Evolutionary conservation across 1,284 basidiomycete genomes (phyloP).

Genomic region (Moniliella sp.): DNA sequence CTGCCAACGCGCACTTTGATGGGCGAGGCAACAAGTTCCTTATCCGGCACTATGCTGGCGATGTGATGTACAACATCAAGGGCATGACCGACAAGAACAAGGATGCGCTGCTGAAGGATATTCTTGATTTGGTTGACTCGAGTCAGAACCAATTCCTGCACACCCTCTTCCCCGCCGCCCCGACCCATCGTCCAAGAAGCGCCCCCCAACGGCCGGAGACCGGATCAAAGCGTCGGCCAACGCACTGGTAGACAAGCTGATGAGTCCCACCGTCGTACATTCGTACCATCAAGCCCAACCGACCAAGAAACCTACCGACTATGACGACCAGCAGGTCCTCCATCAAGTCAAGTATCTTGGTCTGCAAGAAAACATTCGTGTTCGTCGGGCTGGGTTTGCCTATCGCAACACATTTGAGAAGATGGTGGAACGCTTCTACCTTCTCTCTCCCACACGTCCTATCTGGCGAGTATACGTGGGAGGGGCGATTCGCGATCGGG

Average conservation of each 20-base stretch:
- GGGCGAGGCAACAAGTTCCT: constrained; percentile 36
- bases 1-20: constrained; percentile 48
- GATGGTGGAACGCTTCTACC: constrained; percentile 76
- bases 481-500: constrained; percentile 70
- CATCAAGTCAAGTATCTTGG: constrained; percentile 99
- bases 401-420: constrained; percentile 95
- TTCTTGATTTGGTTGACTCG: constrained; percentile 64
- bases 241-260: constrained; percentile 80
- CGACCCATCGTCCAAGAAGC: constrained; percentile 88
- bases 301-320: constrained; percentile 70
- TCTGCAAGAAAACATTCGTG: constrained; percentile 91
- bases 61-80: constrained; percentile 87
- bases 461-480: constrained; percentile 95
- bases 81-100: constrained; percentile 99
- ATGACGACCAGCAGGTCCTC: constrained; percentile 76
- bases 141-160: constrained; percentile 45
- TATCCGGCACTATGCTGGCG: constrained; percentile 67
- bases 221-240: constrained; percentile 81
- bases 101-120: constrained; percentile 80
- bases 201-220: constrained; percentile 90
- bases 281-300: constrained; percentile 86
- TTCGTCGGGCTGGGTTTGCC: constrained; percentile 86
- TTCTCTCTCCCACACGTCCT: constrained; percentile 86
- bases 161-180: constrained; percentile 69
- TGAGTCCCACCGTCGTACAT: no score